Base-by-base conservation (phyloP, 2,329 filamentous ascomycete species). In the Microcyclosporella mali region DNA sequence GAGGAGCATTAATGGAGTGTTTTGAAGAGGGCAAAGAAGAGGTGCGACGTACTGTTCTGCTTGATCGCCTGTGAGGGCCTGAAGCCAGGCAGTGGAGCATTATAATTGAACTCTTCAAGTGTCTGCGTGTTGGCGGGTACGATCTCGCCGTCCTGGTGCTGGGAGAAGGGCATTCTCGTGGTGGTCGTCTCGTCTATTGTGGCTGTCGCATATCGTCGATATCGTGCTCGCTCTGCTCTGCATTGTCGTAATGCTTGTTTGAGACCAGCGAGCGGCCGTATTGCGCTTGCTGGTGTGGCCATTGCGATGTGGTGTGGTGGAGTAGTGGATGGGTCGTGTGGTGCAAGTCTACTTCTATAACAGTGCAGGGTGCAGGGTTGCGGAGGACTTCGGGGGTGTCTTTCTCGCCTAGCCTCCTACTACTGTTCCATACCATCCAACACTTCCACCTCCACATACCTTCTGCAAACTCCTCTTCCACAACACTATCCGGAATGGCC, bases 201-300 rank as follows among this genome's bases (percentile, higher is more conserved):
- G 58, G 31, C 43, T 77, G 74, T 48, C 73, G 73, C 49, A 41
- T 56, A 58, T 27, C 32, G 39, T 47, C 61, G 52, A 14, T 40
- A 50, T 49, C 53, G 55, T 21, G 57, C 52, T 27, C 59, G 59
- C 46, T 63, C 58, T 28, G 54, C 52, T 37, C 78, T 70, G 35
- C 74, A 67, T 59, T 77, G 73, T 51, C 81, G 73, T 56, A 87
- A 61, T 29, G 78, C 68, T 21, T 77, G 70, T 67, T 84, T 85
- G 62, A 85, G 78, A 67, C 79, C 82, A 72, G 79, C 78, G 60
- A 85, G 66, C 49, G 84, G 83, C 77, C 84, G 80, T 67, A 72
- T 62, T 35, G n/a, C n/a, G n/a, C n/a, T n/a, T n/a, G n/a, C n/a
- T n/a, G 72, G 67, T 43, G 74, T 59, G 47, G 75, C 67, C 52